phyloP scores from a whole-genome alignment of 306 rosid genomes.

The Lathyrus sativus region DNA sequence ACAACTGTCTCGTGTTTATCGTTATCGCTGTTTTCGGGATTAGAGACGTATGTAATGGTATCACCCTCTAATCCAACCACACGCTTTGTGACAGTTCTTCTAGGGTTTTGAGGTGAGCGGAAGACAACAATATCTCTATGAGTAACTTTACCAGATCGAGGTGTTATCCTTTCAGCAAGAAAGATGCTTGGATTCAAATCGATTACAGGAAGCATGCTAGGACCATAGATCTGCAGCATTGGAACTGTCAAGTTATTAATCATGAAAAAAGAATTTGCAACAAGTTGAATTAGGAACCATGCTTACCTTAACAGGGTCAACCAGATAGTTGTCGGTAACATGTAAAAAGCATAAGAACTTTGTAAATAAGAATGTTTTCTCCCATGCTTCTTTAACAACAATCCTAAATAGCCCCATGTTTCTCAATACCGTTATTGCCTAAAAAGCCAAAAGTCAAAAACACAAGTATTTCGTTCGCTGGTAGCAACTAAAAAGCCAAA shows the following conservation, averaged over 20 bases:
- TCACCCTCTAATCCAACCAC: conserved; percentile 79
- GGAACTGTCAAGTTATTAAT: conserved; percentile 19
- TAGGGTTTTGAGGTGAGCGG: conserved; percentile 56
- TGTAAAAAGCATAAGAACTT: conserved; percentile 57
- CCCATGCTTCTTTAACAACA: conserved; percentile 44
- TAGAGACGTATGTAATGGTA: conserved; percentile 53
- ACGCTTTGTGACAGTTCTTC: conserved; percentile 51
- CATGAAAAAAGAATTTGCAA: conserved; percentile 5
- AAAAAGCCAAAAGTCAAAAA: neutral
- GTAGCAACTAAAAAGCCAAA: conserved; percentile 2
- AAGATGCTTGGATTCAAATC: conserved; percentile 31
- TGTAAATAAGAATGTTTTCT: neutral
- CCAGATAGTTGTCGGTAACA: conserved; percentile 46
- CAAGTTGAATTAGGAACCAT: neutral
- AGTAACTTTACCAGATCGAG: conserved; percentile 51
- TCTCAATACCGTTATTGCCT: conserved; percentile 14
- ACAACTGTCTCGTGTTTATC: conserved; percentile 53
- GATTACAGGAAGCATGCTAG: conserved; percentile 85
- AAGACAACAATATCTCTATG: conserved; percentile 64
- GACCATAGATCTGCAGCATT: conserved; percentile 62
- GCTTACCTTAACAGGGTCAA: conserved; percentile 42
- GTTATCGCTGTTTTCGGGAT: conserved; percentile 52
- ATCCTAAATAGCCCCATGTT: conserved; percentile 15
- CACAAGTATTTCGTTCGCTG: neutral
- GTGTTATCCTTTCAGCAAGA: conserved; percentile 57